Conservation (phyloP, 2,329 filamentous ascomycete species). For the Furcasterigmium furcatum region DNA sequence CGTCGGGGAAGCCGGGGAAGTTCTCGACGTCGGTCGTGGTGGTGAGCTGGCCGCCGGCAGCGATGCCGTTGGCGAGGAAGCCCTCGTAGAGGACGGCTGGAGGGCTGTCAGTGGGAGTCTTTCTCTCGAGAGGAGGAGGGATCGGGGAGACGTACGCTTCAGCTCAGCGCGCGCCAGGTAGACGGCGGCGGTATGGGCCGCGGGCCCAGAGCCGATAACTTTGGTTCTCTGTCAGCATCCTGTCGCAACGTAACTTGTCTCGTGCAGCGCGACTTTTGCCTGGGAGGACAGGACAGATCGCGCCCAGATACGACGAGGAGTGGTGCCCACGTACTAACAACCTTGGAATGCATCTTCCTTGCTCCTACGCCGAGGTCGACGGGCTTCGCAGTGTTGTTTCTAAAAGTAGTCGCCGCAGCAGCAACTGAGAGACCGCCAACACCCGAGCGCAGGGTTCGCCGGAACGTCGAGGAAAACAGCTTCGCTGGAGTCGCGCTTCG, state of each 20-base stretch:
- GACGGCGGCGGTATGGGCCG: slow-evolving; percentile 94
- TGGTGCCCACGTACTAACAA: slow-evolving; percentile 70
- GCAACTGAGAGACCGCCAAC: slow-evolving; percentile 71
- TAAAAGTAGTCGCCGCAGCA: slow-evolving; percentile 61
- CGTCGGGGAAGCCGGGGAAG: slow-evolving; percentile 90
- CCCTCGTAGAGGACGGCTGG: slow-evolving; percentile 90
- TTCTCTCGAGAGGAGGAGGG: not conserved
- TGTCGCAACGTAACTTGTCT: too few relatives aligned
- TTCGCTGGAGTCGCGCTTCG: slow-evolving; percentile 56
- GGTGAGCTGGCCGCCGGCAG: slow-evolving; percentile 92
- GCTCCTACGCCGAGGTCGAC: slow-evolving; percentile 33
- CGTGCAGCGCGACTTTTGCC: too few relatives aligned
- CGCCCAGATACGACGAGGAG: slow-evolving; percentile 2
- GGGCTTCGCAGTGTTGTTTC: slow-evolving; percentile 39
- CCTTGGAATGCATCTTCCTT: slow-evolving; percentile 84
- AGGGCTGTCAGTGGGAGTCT: too few relatives aligned
- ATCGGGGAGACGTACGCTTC: slow-evolving; percentile 56
- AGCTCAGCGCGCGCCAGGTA: slow-evolving; percentile 94
- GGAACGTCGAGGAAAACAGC: slow-evolving; percentile 85
- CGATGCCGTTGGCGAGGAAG: slow-evolving; percentile 95
- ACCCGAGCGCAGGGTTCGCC: slow-evolving; percentile 73
- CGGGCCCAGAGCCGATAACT: slow-evolving; percentile 92
- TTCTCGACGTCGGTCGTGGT: slow-evolving; percentile 99
- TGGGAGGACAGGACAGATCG: not conserved
- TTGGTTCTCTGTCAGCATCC: slow-evolving; percentile 9